Evolutionary conservation across 140 eudicot genomes (phyloP).

Genomic region (Ambrosia hybrid): DNA sequence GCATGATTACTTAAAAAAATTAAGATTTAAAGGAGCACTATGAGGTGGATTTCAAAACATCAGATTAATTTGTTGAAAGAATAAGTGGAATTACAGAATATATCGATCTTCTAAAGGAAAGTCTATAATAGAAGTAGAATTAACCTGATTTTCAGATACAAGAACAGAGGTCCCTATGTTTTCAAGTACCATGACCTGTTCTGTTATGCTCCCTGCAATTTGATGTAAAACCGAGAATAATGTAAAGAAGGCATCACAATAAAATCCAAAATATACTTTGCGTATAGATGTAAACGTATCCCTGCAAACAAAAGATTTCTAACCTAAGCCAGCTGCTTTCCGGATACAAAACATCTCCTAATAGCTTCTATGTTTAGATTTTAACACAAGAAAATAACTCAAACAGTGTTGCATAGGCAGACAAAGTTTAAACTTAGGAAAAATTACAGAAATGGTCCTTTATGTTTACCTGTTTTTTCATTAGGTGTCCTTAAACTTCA

Average conservation of each 20-base stretch:
- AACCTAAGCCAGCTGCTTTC: background rate
- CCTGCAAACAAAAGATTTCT: slow-evolving; percentile 2
- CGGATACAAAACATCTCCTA: slow-evolving; percentile 6
- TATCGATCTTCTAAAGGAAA: background rate
- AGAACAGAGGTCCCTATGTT: slow-evolving; percentile 96
- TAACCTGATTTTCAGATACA: slow-evolving; percentile 88
- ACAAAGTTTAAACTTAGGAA: too few species aligned
- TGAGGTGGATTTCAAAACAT: background rate
- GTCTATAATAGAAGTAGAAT: slow-evolving; percentile 1
- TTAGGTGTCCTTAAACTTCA: too few species aligned
- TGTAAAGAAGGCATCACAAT: slow-evolving; percentile 1
- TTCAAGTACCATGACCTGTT: slow-evolving; percentile 94
- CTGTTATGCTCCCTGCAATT: slow-evolving; percentile 75
- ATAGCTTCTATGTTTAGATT: background rate
- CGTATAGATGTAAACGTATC: background rate
- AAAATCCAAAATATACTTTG: slow-evolving; percentile 5
- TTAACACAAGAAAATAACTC: too few species aligned
- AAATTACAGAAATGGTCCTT: too few species aligned
- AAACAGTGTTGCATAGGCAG: too few species aligned
- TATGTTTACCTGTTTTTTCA: too few species aligned
- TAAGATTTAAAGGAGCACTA: background rate
- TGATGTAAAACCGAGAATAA: background rate
- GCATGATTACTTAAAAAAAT: background rate
- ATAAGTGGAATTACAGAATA: background rate
- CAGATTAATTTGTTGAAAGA: background rate